phyloP scores from a whole-genome alignment of 2,329 filamentous ascomycete genomes.

The Botrytis sinoallii region DNA sequence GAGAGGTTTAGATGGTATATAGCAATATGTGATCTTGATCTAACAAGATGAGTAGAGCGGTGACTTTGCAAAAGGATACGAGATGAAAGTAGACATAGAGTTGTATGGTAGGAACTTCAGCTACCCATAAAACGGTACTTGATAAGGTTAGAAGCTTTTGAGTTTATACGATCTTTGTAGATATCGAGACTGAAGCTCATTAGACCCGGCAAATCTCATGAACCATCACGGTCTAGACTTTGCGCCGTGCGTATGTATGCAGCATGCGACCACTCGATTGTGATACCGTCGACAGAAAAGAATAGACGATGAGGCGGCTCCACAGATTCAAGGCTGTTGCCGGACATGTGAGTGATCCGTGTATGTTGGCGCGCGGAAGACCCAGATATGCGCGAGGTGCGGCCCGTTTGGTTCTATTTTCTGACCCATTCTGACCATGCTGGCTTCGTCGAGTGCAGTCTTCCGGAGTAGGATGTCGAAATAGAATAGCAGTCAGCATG shows the following conservation, averaged over 20 bases:
- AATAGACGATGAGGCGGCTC: constrained; percentile 9
- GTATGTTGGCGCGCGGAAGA: constrained; percentile 18
- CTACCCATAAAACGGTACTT: neutral
- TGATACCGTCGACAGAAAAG: neutral
- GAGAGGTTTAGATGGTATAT: neutral
- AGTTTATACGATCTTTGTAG: neutral
- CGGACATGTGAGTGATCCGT: constrained; percentile 1
- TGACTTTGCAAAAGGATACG: neutral
- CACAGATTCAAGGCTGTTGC: neutral
- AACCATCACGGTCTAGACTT: neutral
- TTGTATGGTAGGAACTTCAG: neutral
- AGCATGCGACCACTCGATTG: neutral
- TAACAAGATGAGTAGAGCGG: neutral
- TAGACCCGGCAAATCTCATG: neutral
- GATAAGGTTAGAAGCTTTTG: neutral
- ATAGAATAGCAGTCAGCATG: constrained; percentile 11
- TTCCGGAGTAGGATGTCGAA: neutral
- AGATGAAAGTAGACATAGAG: constrained; percentile 8
- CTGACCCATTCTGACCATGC: neutral
- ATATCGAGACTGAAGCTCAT: neutral
- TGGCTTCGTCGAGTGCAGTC: neutral
- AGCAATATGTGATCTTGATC: neutral
- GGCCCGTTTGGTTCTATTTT: constrained; percentile 16
- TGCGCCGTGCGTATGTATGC: neutral
- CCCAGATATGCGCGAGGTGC: constrained; percentile 14